Conservation (phyloP, 2,329 filamentous ascomycete species). For the Aspergillus caelatus region DNA sequence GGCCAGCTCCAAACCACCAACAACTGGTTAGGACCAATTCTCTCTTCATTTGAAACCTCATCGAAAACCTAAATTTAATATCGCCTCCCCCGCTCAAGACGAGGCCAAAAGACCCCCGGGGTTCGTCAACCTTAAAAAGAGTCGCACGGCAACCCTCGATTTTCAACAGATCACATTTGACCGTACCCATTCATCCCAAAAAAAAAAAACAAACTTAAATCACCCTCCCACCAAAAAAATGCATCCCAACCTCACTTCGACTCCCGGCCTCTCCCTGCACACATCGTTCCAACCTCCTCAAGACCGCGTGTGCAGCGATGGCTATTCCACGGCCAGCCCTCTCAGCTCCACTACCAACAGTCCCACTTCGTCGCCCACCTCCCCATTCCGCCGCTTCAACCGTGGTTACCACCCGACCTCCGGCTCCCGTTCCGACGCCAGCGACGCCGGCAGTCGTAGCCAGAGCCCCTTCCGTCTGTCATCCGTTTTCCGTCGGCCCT, state of each 20-base stretch:
- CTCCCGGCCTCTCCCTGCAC: slow-evolving; percentile 33
- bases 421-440: slow-evolving; percentile 12
- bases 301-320: slow-evolving; percentile 23
- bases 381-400: slow-evolving; percentile 27
- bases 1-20: background rate
- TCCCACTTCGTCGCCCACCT: slow-evolving; percentile 30
- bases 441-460: slow-evolving; percentile 28
- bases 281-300: slow-evolving; percentile 32
- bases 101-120: background rate
- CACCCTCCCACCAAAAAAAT: slow-evolving; percentile 16
- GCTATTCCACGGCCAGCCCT: slow-evolving; percentile 27
- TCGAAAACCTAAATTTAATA: background rate
- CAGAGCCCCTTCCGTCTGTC: slow-evolving; percentile 33
- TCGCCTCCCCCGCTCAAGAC: background rate
- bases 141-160: background rate
- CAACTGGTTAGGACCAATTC: background rate
- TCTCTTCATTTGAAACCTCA: background rate
- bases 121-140: background rate
- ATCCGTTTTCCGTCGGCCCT: slow-evolving; percentile 33
- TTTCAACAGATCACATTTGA: slow-evolving; percentile 2
- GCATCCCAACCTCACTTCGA: slow-evolving; percentile 23
- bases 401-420: slow-evolving; percentile 16
- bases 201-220: no score
- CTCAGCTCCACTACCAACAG: slow-evolving; percentile 34
- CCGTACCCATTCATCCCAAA: background rate